Evolutionary conservation across 371 early-diverging fungal genomes (phyloP), one percentile per base, ranked within the genome.

Genomic region (Dinochytrium kinnereticum): DNA sequence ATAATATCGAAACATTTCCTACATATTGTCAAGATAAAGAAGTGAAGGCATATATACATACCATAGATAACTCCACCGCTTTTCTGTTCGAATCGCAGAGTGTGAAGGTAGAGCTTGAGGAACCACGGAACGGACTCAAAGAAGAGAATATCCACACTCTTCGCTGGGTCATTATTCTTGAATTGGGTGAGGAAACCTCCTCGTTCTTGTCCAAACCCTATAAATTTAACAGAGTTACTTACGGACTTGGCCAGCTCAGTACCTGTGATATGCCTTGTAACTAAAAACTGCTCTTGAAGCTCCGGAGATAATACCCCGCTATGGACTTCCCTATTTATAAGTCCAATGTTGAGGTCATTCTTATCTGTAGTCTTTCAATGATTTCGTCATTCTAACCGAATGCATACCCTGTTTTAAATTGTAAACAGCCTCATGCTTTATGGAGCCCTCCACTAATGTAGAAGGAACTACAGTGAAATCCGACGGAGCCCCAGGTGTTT

Each of bases 91-190:
- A 76, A 49, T 17, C 78, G 74, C 26, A 98, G 85, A 10, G 97
- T 97, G 74, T 97, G 96, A 17, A 94, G 76, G 82, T 95, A 96
- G 15, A 95, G 68, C 66, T 93, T 94, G 31, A 98, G 82, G 73
- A 89, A 95, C 97, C 97, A 98, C 0, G 97, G 98, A 5, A 96
- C 81, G 0, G 89, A 81, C 66, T 97, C 95, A 69, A 91, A 85
- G 74, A 91, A 93, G 24, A 85, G 80, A 5, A 94, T 84, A 1
- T 81, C 78, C 15, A 89, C 71, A 21, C 84, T 40, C 7, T 80
- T 71, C 19, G 71, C 59, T 7, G 76, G 76, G 59, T 89, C 80
- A 49, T 85, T 83, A 76, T 96, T 96, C 37, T 80, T 78, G 7
- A 98, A 78, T 10, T 89, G 87, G 0, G 93, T 83, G 39, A 86